These are phyloP conservation scores for Quercus gilva DNA, from an alignment of 306 rosid genomes.

Conservation along the genomic window DNA sequence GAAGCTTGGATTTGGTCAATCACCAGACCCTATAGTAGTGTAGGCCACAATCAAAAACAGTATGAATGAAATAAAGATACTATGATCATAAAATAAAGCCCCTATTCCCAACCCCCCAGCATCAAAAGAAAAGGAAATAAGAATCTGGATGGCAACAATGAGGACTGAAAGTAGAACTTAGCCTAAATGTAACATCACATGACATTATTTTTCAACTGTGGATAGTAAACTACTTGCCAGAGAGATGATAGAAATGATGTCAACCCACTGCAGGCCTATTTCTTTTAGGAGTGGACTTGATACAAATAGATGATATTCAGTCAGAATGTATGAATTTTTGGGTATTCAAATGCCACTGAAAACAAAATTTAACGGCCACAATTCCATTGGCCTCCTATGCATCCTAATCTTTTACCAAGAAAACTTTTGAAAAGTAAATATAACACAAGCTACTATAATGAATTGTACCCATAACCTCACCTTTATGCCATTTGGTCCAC, in stretches of 20 bases:
- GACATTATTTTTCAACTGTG: background rate
- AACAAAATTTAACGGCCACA: background rate
- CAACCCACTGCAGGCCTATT: background rate
- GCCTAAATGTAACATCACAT: no score
- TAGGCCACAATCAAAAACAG: background rate
- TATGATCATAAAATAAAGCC: background rate
- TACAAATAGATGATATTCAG: background rate
- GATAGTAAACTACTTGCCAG: background rate
- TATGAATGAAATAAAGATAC: background rate
- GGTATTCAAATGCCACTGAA: background rate
- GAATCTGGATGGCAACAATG: background rate
- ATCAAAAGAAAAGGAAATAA: background rate
- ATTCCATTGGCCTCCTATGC: background rate
- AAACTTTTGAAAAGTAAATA: background rate
- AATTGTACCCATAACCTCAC: background rate
- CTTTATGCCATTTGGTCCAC: background rate
- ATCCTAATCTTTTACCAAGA: background rate
- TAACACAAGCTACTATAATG: background rate
- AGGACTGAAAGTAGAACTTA: no score
- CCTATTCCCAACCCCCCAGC: background rate
- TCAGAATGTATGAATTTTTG: background rate
- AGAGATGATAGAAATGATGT: background rate
- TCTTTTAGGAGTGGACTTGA: background rate
- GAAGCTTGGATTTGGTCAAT: slow-evolving; percentile 50
- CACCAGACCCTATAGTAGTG: slow-evolving; percentile 55